Conservation (phyloP, 176 grass and related monocot species). For the Hyparrhenia diplandra region DNA sequence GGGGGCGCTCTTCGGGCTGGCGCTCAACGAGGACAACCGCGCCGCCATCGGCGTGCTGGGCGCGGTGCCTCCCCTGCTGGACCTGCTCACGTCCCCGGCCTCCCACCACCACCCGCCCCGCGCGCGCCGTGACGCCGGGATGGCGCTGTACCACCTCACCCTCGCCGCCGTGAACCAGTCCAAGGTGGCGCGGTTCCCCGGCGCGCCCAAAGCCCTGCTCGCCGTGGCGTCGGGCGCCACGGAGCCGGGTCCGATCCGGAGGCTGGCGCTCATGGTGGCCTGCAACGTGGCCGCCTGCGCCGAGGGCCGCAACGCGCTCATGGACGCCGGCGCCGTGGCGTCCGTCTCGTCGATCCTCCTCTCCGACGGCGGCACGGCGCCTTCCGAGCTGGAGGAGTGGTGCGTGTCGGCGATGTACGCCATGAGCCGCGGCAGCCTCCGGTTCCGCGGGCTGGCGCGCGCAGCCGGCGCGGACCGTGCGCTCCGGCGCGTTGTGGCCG, state of each 20-base stretch:
- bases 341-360: slow-evolving; percentile 46
- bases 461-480: slow-evolving; percentile 49
- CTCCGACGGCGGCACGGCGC: background rate
- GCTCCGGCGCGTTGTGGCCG: slow-evolving; percentile 61
- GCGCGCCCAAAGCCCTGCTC: slow-evolving; percentile 53
- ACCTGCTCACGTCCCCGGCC: slow-evolving; percentile 42
- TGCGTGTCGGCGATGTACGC: slow-evolving; percentile 78
- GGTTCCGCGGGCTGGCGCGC: slow-evolving; percentile 72
- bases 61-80: slow-evolving; percentile 62
- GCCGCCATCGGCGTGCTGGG: slow-evolving; percentile 86
- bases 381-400: slow-evolving; percentile 55
- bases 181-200: slow-evolving; percentile 59
- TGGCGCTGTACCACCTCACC: slow-evolving; percentile 86
- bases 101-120: slow-evolving; percentile 9
- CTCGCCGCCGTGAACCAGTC: slow-evolving; percentile 60
- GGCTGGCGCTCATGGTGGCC: slow-evolving; percentile 72
- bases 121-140: slow-evolving; percentile 68
- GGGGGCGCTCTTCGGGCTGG: slow-evolving; percentile 68
- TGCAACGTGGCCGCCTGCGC: slow-evolving; percentile 62
- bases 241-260: slow-evolving; percentile 36
- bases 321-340: slow-evolving; percentile 71
- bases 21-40: slow-evolving; percentile 78
- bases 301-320: slow-evolving; percentile 65
- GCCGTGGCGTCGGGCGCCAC: slow-evolving; percentile 19
- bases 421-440: slow-evolving; percentile 68